Evolutionary conservation across 108 stramenopile genomes (phyloP), one percentile per base, ranked within the genome.

Genomic region (Cyclotella sp.): DNA sequence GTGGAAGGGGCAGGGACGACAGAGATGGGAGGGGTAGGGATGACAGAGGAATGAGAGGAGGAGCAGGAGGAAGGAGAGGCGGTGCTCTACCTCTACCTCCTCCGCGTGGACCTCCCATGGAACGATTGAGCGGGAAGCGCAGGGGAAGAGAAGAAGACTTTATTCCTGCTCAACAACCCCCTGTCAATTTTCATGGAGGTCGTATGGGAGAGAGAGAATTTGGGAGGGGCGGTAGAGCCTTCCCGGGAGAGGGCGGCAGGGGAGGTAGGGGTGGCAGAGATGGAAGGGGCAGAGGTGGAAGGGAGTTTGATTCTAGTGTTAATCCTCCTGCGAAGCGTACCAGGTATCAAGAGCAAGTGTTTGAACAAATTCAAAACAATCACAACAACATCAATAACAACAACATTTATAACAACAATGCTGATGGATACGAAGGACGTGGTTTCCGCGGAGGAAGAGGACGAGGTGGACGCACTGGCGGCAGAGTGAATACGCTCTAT

Each of bases 381-480:
- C 15, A 16, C n/a, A 16, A 49, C 3, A 3, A 49, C 11, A 12
- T 3, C 24, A 3, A 22, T 21, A n/a, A 55, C 11, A 24, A 55
- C n/a, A 24, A 24, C 11, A 12, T 24, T 21, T 3, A 55, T 24
- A 22, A 55, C 55, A 55, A 55, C 24, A 26, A 26, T 4, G 55
- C 21, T 1, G 49, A 15, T 0, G 67, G 43, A 18, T 14, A 41
- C 11, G 27, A 19, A 58, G 59, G 64, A 28, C 29, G 52, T 51
- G 65, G 66, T 30, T 64, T 64, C 16, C 49, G 75, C 11, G 75
- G 65, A 5, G 55, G 75, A 13, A 29, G 57, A 58, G 57, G 57
- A 18, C 27, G 64, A 58, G 81, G 75, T 63, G 73, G 79, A 45
- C 78, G 76, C 10, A 47, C 58, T 18, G 67, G 61, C 44, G 82